Base-by-base conservation (phyloP, 2,329 filamentous ascomycete genomes). In the Colletotrichum tanaceti region DNA sequence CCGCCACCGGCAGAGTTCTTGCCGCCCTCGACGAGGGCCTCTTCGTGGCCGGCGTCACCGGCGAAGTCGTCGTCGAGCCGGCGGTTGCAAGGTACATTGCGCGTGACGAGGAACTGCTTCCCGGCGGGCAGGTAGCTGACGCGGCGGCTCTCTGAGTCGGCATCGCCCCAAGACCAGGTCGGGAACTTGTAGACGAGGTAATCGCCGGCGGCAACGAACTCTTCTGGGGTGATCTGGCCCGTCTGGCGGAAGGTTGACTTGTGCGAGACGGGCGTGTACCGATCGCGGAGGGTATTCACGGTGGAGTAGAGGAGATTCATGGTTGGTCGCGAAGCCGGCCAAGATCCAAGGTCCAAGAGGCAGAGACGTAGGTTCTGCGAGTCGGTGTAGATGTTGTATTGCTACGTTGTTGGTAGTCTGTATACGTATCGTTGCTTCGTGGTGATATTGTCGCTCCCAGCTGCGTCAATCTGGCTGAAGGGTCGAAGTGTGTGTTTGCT, bases 161-260 rank as follows among this genome's bases (percentile, higher is more conserved):
- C 94, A 75, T 96, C 93, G 72, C 92, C 90, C 96, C 96, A 99
- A 58, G 93, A 92, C 96, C 96, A 99, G 67, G 95, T 97, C 10
- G 95, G 96, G 82, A 99, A 99, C 84, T 98, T 98, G 89, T 97
- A 97, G 76, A 97, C 94, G 44, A 99, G 90, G 79, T 98, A 99
- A 83, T 99, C 96, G 74, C 96, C 96, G 4, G 96, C 96, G 4
- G 92, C 91, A 58, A 98, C 86, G 80, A 99, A 99, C 85, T 99
- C 96, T 77, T 98, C 95, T 20, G 95, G 95, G 0, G 95, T 98
- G 81, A 99, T 96, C 83, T 98, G 93, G 73, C 96, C 96, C 5
- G 94, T 97, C 75, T 89, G 87, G 74, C 95, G 93, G 82, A 99
- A 99, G 72, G 93, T 98, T 4, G 95, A 98, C 60, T 90, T 97